These are phyloP conservation scores for Paramyrothecium roridum DNA, from an alignment of 2,329 filamentous ascomycete species.

Conservation along the genomic window DNA sequence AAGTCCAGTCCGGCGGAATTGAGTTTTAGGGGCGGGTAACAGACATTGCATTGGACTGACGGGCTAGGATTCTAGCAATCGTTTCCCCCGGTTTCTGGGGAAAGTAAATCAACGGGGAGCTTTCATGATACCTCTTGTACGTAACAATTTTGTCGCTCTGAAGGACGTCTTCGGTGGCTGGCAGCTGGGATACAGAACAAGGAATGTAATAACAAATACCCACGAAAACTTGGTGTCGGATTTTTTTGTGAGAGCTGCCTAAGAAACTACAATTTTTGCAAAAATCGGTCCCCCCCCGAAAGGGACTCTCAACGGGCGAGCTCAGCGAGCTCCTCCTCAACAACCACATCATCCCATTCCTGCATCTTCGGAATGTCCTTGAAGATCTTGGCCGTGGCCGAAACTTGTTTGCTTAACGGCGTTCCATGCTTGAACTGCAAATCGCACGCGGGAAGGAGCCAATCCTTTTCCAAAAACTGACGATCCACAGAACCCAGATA, in stretches of 20 bases:
- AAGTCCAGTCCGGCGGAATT: constrained; percentile 18
- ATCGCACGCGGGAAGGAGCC: constrained; percentile 12
- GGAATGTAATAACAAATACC: constrained; percentile 2
- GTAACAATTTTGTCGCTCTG: neutral
- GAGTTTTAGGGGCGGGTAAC: constrained; percentile 16
- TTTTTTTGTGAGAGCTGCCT: no score
- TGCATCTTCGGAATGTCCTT: constrained; percentile 9
- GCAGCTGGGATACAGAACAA: constrained; percentile 2
- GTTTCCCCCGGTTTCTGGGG: constrained; percentile 4
- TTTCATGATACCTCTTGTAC: constrained; percentile 4
- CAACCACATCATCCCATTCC: constrained; percentile 4
- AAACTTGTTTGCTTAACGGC: constrained; percentile 12
- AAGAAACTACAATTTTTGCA: no score
- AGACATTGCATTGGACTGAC: constrained; percentile 24
- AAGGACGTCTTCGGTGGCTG: neutral
- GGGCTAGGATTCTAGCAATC: constrained; percentile 21
- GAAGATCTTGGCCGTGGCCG: constrained; percentile 11
- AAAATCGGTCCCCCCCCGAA: no score
- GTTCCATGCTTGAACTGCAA: constrained; percentile 13
- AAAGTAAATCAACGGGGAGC: neutral
- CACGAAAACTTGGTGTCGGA: neutral
- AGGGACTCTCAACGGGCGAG: neutral
- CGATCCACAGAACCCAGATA: constrained; percentile 15
- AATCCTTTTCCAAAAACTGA: constrained; percentile 13
- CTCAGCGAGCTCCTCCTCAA: constrained; percentile 8